Evolutionary conservation across 352 stramenopile genomes (phyloP), one percentile per base, ranked within the genome.

Genomic region (Blastocystis hominis): DNA sequence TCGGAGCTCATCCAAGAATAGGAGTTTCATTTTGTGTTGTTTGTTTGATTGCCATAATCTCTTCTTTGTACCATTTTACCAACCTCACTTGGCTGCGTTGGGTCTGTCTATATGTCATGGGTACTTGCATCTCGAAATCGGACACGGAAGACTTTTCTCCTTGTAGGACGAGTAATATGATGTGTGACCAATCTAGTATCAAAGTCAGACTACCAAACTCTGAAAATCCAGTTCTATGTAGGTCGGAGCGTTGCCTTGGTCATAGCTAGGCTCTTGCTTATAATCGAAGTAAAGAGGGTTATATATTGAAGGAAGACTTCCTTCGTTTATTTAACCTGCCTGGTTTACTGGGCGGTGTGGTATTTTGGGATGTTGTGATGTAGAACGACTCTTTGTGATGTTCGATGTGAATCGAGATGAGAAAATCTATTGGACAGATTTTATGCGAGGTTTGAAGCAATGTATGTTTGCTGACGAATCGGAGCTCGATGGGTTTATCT

Each of bases 401-500:
- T 84, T 84, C 46, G 72, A 84, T 50, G 20, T n/a, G 46, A 69
- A 66, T 53, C 50, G 62, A 20, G 44, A 66, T 34, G 72, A 61
- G 53, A 84, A 84, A n/a, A 64, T 84, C 6, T 84, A 55, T 53
- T 84, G 72, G 72, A 36, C 72, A 47, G 72, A 84, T 20, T 84
- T 84, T 47, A 53, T 53, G 53, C 66, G 68, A 30, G 72, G 72
- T 44, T 30, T 84, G 13, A 30, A 64, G 56, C 3, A 36, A 5
- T 84, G 72, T 44, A 84, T 84, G 47, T 84, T 53, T 54, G 47
- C 38, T 7, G 47, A 66, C 38, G 72, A 84, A 30, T 47, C 47
- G 6, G 72, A 66, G 6, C 55, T 84, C 10, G 72, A 84, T 30
- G 55, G 44, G 15, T 84, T 84, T 24, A 64, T 84, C 38, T 84